Conservation (phyloP, 768 basidiomycete genomes). For the Asterophora lycoperdoides region DNA sequence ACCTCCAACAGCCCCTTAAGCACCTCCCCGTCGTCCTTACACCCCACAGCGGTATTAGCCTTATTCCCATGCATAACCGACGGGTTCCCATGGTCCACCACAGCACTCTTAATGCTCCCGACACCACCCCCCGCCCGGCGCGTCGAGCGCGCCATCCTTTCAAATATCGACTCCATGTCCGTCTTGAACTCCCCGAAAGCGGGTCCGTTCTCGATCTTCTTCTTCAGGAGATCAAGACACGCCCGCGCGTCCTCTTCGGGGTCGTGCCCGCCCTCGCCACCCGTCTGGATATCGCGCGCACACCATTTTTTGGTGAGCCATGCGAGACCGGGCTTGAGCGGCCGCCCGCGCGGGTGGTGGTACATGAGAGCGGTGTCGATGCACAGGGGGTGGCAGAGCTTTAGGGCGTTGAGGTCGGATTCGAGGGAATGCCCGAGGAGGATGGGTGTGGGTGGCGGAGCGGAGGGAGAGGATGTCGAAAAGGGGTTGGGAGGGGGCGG, state of each 20-base stretch:
- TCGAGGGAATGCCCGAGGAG: slow-evolving; percentile 95
- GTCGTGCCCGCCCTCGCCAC: slow-evolving; percentile 85
- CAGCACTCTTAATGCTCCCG: slow-evolving; percentile 51
- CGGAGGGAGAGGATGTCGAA: slow-evolving; percentile 24
- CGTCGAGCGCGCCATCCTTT: slow-evolving; percentile 63
- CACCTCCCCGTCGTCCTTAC: slow-evolving; percentile 75
- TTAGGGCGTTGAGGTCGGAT: slow-evolving; percentile 87
- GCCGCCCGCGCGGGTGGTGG: slow-evolving; percentile 90
- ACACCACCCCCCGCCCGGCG: slow-evolving; percentile 30
- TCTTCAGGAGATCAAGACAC: slow-evolving; percentile 76
- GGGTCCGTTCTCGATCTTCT: slow-evolving; percentile 73
- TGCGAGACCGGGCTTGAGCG: slow-evolving; percentile 92
- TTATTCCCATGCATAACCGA: slow-evolving; percentile 80
- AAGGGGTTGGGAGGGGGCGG: slow-evolving; percentile 44
- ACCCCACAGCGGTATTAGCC: slow-evolving; percentile 72
- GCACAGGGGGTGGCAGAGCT: slow-evolving; percentile 78
- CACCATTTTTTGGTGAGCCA: slow-evolving; percentile 97
- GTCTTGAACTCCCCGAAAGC: slow-evolving; percentile 85
- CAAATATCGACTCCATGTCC: slow-evolving; percentile 86
- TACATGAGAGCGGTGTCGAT: slow-evolving; percentile 90
- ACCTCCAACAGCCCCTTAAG: slow-evolving; percentile 61
- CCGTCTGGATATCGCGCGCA: slow-evolving; percentile 80
- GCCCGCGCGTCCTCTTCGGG: slow-evolving; percentile 93
- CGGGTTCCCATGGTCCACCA: slow-evolving; percentile 86
- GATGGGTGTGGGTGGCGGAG: slow-evolving; percentile 57